Conservation (phyloP, 2,329 filamentous ascomycete species). For the Allantophomopsis cytisporea region DNA sequence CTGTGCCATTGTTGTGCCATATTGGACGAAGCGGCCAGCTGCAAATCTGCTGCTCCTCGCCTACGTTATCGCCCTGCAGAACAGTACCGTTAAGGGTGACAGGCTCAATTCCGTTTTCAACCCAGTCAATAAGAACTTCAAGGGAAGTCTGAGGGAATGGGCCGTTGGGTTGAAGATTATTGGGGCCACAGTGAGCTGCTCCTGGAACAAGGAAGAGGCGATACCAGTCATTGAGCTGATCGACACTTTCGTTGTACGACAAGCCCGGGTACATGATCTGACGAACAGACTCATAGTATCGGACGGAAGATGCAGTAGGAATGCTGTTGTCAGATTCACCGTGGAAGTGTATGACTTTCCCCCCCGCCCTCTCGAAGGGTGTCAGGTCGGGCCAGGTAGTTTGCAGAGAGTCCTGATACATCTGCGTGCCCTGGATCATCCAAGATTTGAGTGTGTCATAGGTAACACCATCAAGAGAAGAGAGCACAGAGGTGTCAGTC, state of each 20-base stretch:
- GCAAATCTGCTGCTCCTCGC: slow-evolving; percentile 24
- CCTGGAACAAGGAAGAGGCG: slow-evolving; percentile 34
- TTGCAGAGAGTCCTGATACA: slow-evolving; percentile 33
- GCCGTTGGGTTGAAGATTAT: slow-evolving; percentile 23
- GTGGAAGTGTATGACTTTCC: slow-evolving; percentile 37
- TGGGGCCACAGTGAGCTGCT: slow-evolving; percentile 32
- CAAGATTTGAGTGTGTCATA: slow-evolving; percentile 37
- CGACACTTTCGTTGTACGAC: slow-evolving; percentile 22
- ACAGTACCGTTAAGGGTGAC: slow-evolving; percentile 25
- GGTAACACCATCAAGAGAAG: slow-evolving; percentile 28
- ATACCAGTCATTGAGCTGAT: slow-evolving; percentile 34
- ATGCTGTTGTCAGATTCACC: slow-evolving; percentile 34
- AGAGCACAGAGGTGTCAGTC: slow-evolving; percentile 17
- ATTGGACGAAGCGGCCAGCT: slow-evolving; percentile 27
- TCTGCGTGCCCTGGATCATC: slow-evolving; percentile 33
- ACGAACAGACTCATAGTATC: slow-evolving; percentile 34
- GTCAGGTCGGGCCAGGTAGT: slow-evolving; percentile 32
- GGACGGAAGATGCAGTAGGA: slow-evolving; percentile 31
- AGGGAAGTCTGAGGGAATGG: slow-evolving; percentile 29
- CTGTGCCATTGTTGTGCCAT: slow-evolving; percentile 20
- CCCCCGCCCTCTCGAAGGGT: slow-evolving; percentile 26
- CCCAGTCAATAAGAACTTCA: slow-evolving; percentile 34
- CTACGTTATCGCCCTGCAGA: slow-evolving; percentile 5
- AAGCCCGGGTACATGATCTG: slow-evolving; percentile 29
- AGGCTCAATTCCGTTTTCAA: slow-evolving; percentile 32